These are phyloP conservation scores for Cymodocea nodosa DNA, from an alignment of 116 monocot species.

Conservation along the genomic window DNA sequence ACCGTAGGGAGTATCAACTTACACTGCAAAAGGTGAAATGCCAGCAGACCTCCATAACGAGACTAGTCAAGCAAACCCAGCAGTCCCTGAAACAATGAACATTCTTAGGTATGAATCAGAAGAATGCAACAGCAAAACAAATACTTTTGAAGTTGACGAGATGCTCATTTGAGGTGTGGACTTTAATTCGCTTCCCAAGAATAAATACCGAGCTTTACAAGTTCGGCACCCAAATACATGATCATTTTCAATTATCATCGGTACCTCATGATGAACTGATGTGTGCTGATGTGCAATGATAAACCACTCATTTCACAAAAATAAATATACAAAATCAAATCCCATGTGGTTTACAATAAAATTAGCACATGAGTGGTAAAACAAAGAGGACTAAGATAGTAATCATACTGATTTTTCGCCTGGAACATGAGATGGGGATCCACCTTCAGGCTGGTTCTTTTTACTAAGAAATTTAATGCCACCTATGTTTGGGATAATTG, in stretches of 20 bases:
- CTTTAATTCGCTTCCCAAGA: too few relatives aligned
- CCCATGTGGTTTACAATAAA: slow-evolving; percentile 1
- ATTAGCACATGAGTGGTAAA: background rate
- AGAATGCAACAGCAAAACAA: background rate
- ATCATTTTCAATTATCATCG: too few relatives aligned
- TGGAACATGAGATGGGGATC: slow-evolving; percentile 16
- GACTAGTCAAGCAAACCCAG: slow-evolving; percentile 5
- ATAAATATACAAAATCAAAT: slow-evolving; percentile 12
- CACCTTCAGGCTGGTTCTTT: slow-evolving; percentile 29
- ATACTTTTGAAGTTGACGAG: too few relatives aligned
- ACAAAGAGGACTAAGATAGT: background rate
- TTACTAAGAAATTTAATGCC: slow-evolving; percentile 30
- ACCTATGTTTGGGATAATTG: slow-evolving; percentile 25
- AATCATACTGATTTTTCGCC: slow-evolving; percentile 23
- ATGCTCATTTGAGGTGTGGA: too few relatives aligned
- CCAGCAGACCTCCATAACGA: background rate
- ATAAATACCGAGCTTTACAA: too few relatives aligned
- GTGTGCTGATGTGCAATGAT: too few relatives aligned
- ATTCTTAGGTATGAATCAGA: slow-evolving; percentile 3
- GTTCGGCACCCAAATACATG: too few relatives aligned
- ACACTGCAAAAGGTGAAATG: too few relatives aligned
- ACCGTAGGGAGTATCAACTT: too few relatives aligned
- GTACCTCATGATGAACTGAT: too few relatives aligned
- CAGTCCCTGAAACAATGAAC: slow-evolving; percentile 4
- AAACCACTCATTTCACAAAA: background rate